Percentiles rank a stretch among this genome's conserved stretches.
Evolutionary conservation across 352 stramenopile genomes (phyloP).

Genomic region (Phytophthora quininea): DNA sequence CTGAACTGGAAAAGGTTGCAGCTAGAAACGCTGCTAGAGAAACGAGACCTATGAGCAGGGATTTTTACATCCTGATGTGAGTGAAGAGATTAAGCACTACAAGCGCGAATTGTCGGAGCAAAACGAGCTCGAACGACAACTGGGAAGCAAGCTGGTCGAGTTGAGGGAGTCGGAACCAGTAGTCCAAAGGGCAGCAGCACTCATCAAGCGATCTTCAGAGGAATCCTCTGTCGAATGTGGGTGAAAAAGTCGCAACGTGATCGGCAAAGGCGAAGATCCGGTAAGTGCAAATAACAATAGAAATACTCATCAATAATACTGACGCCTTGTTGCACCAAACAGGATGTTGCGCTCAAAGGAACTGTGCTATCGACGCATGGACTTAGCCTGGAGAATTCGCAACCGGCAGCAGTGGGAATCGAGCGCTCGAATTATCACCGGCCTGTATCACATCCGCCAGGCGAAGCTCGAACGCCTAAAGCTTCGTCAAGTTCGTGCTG

Average conservation of each 20-base stretch:
- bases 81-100: conserved; percentile 40
- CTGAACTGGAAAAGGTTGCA: conserved; percentile 12
- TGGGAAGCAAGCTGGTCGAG: conserved; percentile 17
- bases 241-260: conserved; percentile 10
- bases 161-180: conserved; percentile 29
- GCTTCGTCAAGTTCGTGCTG: conserved; percentile 34
- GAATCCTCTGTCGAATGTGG: conserved; percentile 15
- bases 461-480: conserved; percentile 30
- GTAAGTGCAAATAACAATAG: conserved; percentile 5
- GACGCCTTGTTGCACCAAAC: background rate
- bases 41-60: conserved; percentile 8
- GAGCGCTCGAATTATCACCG: conserved; percentile 27
- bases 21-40: conserved; percentile 1
- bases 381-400: conserved; percentile 23
- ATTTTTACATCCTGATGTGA: conserved; percentile 37
- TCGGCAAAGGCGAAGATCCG: conserved; percentile 13
- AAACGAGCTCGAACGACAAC: background rate
- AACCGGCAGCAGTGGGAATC: conserved; percentile 24
- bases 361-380: conserved; percentile 52
- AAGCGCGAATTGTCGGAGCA: conserved; percentile 38
- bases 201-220: conserved; percentile 43
- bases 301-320: background rate
- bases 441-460: conserved; percentile 40
- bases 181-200: conserved; percentile 28
- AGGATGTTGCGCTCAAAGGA: conserved; percentile 45